Evolutionary conservation across 495 filamentous ascomycete genomes (phyloP), one percentile per base, ranked within the genome.

Genomic region (Cladorrhinum samala): DNA sequence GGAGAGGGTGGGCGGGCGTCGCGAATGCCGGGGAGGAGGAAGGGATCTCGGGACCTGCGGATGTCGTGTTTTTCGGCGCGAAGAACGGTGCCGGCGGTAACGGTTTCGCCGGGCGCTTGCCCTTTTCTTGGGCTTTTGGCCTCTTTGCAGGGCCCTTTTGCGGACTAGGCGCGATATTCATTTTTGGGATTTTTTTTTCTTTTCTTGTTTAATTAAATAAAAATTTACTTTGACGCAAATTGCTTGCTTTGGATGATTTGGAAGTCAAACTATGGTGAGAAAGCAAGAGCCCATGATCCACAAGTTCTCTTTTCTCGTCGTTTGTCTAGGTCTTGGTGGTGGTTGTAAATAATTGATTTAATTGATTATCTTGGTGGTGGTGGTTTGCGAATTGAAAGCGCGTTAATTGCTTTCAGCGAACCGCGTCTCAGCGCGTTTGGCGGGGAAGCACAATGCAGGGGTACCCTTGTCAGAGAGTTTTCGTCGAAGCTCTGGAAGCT

Each of bases 21-120:
- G 79, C 88, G 69, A 96, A 96, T 27, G 83, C 91, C 44, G 90
- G 89, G 9, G 91, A 95, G 1, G 91, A 95, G 2, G 91, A 96
- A 8, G 87, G 87, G 41, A 93, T 85, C 24, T 75, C 75, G 60
- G 80, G 49, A 44, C 63, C 33, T 16, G 65, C 61, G 19, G 57
- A 59, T 9, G 60, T 47, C 24, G 58, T 43, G 54, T 61, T 68
- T 50, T 72, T 70, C 46, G 65, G 65, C 19, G 69, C 71, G 49
- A 74, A 74, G 54, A 74, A 68, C 16, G 70, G 66, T 40, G 62
- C 53, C 14, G 54, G 48, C 1, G 60, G 62, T n/a, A n/a, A n/a
- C 16, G 66, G 69, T 49, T 67, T 71, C 9, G 55, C 36, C 40
- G 68, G 45, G 3, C 45, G 45, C 24, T 47, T 47, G 11, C 23